Conservation (phyloP, 306 rosid species). For the Dalbergia cultrata region DNA sequence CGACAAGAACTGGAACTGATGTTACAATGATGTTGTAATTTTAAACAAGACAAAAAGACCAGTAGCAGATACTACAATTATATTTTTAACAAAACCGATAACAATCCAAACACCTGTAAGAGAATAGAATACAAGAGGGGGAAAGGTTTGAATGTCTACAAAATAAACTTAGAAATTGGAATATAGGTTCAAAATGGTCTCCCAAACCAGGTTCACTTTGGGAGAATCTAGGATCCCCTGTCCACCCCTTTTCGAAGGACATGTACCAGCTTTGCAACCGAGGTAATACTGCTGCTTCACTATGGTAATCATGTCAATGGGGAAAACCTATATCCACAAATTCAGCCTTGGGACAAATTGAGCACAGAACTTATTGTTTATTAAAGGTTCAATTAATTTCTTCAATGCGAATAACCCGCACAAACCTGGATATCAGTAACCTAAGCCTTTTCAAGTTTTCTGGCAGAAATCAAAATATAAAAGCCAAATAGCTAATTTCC, state of each 20-base stretch:
- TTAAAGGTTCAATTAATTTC: conserved; percentile 14
- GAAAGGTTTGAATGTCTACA: background rate
- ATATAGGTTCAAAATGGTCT: background rate
- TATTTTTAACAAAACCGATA: background rate
- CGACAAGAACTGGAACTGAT: conserved; percentile 12
- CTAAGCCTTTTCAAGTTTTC: conserved; percentile 13
- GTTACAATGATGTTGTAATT: conserved; percentile 2
- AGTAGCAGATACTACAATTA: background rate
- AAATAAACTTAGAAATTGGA: too few relatives aligned
- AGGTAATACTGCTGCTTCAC: too few relatives aligned
- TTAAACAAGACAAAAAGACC: background rate
- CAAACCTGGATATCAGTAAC: conserved; percentile 3
- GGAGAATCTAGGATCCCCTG: background rate
- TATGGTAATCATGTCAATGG: too few relatives aligned
- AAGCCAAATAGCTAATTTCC: too few relatives aligned
- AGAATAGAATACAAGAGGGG: too few relatives aligned
- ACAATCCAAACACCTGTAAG: background rate
- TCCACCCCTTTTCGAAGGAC: background rate
- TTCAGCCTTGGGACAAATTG: background rate
- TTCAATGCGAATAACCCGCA: background rate
- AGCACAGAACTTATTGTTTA: background rate
- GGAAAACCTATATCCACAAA: too few relatives aligned
- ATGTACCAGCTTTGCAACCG: too few relatives aligned
- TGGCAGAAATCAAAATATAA: background rate
- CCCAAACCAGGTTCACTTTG: background rate